These are phyloP conservation scores for Penicillium alfredii DNA, from an alignment of 495 filamentous ascomycete genomes.

Conservation along the genomic window DNA sequence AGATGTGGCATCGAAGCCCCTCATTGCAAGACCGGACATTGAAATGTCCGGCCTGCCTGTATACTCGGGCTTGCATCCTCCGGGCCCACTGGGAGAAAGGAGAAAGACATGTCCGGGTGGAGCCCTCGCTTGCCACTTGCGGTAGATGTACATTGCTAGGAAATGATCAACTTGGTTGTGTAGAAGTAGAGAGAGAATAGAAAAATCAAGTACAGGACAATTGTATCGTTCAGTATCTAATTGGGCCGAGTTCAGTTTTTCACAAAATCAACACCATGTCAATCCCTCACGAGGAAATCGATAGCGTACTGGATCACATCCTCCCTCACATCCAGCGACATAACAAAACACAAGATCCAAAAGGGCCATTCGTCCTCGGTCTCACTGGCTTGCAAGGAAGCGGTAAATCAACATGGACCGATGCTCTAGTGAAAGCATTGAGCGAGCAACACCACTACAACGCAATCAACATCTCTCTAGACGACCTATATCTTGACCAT, in stretches of 20 bases:
- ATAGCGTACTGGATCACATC: constrained; percentile 2
- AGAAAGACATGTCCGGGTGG: constrained; percentile 11
- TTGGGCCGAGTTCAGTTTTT: neutral
- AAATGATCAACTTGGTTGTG: no score
- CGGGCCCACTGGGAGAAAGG: no score
- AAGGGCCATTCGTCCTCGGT: constrained; percentile 7
- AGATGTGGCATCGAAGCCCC: no score
- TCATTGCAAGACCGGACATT: no score
- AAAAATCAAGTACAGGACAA: no score
- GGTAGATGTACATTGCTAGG: no score
- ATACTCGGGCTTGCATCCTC: no score
- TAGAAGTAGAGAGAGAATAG: no score
- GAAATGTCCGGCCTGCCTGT: no score
- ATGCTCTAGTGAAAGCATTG: constrained; percentile 6
- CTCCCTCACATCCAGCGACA: constrained; percentile 7
- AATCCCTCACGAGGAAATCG: constrained; percentile 7
- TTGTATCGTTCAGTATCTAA: neutral
- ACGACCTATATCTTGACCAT: constrained; percentile 16
- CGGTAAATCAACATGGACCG: constrained; percentile 17
- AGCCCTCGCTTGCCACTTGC: no score
- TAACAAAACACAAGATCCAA: neutral
- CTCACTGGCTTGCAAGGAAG: constrained; percentile 17
- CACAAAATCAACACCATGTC: neutral
- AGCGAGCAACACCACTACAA: constrained; percentile 4
- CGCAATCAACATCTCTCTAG: constrained; percentile 13